Conservation (phyloP, 139 green algal species). For the Limnomonas spitsbergensis region DNA sequence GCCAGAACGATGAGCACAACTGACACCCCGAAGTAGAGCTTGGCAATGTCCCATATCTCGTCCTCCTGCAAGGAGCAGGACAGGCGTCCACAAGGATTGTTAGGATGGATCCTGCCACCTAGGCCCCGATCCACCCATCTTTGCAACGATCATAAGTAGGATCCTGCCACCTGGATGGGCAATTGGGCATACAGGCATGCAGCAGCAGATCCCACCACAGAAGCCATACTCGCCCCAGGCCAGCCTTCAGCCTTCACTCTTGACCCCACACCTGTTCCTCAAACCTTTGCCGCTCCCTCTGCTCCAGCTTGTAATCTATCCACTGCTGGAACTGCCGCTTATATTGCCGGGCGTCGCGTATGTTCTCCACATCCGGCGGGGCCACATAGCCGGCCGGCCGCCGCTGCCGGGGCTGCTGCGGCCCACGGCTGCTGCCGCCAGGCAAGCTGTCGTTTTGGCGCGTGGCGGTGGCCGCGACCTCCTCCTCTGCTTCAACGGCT, state of each 20-base stretch:
- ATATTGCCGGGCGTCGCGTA: neutral
- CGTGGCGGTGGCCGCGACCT: neutral
- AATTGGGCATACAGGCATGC: too few relatives aligned
- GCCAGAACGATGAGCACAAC: neutral
- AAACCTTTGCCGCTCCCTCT: neutral
- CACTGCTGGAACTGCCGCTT: neutral
- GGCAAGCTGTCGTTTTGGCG: neutral
- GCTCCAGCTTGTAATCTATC: conserved; percentile 7
- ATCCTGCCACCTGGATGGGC: too few relatives aligned
- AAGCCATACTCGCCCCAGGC: neutral
- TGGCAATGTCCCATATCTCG: neutral
- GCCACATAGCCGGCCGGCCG: neutral
- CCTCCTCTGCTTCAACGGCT: conserved; percentile 2
- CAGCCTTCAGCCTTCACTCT: too few relatives aligned
- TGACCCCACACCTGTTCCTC: neutral
- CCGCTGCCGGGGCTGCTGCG: neutral
- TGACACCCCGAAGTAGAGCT: neutral
- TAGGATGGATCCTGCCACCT: neutral
- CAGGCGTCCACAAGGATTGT: neutral
- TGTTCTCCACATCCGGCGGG: conserved; percentile 1
- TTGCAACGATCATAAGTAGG: too few relatives aligned
- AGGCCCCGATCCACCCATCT: too few relatives aligned
- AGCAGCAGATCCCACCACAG: neutral
- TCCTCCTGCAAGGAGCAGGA: neutral
- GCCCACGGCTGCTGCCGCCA: neutral